Conservation (phyloP, 495 filamentous ascomycete species). For the Neurospora discreta region DNA sequence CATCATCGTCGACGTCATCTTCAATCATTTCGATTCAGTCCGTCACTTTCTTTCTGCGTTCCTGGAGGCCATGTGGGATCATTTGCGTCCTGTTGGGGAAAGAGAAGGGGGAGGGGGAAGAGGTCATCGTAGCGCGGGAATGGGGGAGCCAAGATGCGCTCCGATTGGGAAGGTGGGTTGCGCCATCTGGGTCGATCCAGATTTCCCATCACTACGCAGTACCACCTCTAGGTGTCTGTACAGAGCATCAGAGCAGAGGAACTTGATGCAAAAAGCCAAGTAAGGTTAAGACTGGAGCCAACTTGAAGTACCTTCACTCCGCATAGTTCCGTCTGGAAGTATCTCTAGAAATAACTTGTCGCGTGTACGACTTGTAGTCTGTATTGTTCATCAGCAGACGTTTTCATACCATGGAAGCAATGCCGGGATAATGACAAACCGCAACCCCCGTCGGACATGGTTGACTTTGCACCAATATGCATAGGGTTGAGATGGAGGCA, state of each 20-base stretch:
- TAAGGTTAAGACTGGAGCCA: background rate
- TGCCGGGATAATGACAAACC: background rate
- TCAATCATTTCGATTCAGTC: background rate
- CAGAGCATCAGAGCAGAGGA: background rate
- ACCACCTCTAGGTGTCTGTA: no score
- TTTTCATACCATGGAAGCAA: background rate
- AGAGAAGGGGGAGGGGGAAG: background rate
- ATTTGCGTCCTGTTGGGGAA: background rate
- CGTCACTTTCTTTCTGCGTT: background rate
- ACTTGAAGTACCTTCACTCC: background rate
- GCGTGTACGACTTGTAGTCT: background rate
- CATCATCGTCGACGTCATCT: background rate
- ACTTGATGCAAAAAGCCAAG: background rate
- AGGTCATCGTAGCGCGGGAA: constrained; percentile 6
- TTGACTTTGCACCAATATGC: constrained; percentile 6
- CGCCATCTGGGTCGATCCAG: background rate
- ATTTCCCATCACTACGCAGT: background rate
- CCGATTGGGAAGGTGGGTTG: constrained; percentile 9
- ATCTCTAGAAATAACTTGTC: background rate
- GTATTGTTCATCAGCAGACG: background rate
- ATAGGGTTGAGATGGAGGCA: constrained; percentile 10
- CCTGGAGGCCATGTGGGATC: background rate
- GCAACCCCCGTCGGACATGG: background rate
- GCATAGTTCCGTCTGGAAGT: background rate
- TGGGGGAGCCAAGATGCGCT: constrained; percentile 1